These are phyloP conservation scores for Hondaea fermentalgiana DNA, from an alignment of 108 stramenopile genomes.

Conservation along the genomic window DNA sequence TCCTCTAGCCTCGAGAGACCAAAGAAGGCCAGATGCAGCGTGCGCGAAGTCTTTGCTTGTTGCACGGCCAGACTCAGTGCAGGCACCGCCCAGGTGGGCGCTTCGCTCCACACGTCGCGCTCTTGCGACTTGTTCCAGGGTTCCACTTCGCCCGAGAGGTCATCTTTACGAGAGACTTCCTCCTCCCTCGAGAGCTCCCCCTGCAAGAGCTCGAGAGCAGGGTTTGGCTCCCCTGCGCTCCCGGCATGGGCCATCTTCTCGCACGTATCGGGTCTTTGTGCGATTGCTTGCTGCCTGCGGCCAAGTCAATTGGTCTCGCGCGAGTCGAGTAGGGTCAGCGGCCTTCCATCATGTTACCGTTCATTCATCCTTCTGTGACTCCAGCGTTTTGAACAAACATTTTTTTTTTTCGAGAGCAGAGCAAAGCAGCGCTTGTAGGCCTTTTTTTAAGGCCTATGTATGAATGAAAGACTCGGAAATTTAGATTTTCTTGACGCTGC, in stretches of 20 bases:
- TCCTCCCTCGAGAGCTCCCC: too few relatives aligned
- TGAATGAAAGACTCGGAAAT: background rate
- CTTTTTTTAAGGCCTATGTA: background rate
- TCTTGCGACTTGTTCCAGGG: background rate
- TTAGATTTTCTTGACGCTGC: background rate
- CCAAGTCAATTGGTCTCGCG: too few relatives aligned
- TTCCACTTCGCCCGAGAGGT: background rate
- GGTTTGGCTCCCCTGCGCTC: background rate
- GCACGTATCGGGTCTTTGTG: background rate
- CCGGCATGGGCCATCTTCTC: background rate
- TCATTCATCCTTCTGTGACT: too few relatives aligned
- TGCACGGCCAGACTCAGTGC: background rate
- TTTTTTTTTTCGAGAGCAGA: background rate
- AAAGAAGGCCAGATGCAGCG: background rate
- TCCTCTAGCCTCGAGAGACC: background rate
- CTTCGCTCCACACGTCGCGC: background rate
- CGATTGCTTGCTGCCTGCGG: too few relatives aligned
- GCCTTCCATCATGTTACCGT: too few relatives aligned
- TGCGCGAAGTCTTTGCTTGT: background rate
- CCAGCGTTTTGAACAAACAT: background rate
- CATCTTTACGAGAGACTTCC: background rate
- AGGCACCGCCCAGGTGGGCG: background rate
- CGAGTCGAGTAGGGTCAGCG: too few relatives aligned
- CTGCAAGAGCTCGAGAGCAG: background rate
- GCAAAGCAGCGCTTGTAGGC: background rate